Conservation (phyloP, 306 rosid genomes). For the Cucurbita maxima region DNA sequence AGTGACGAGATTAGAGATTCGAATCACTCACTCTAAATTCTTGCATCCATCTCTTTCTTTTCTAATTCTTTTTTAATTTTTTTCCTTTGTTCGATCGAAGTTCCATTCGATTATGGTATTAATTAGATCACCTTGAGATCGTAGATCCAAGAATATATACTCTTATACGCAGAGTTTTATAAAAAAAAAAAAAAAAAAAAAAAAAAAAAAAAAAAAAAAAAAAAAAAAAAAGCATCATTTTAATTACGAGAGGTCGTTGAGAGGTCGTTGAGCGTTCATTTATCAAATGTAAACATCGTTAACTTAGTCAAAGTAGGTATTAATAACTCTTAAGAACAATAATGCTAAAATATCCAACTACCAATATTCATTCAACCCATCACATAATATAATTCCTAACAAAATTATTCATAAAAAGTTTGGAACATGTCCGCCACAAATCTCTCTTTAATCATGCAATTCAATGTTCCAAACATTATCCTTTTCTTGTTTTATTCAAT, state of each 20-base stretch:
- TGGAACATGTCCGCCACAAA: neutral
- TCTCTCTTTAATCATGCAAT: neutral
- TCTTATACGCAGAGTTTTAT: too few relatives aligned
- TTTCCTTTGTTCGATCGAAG: too few relatives aligned
- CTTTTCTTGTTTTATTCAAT: neutral
- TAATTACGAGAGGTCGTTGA: neutral
- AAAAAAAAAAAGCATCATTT: too few relatives aligned
- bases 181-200: too few relatives aligned
- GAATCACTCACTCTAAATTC: too few relatives aligned
- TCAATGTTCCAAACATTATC: neutral
- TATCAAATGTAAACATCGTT: neutral
- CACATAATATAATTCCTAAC: neutral
- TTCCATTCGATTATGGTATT: too few relatives aligned
- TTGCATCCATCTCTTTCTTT: neutral
- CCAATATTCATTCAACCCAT: constrained; percentile 2
- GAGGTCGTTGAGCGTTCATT: neutral
- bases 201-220: too few relatives aligned
- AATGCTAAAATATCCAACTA: neutral
- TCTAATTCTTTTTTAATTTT: neutral
- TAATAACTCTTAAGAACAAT: neutral
- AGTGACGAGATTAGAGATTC: too few relatives aligned
- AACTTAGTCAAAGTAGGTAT: neutral
- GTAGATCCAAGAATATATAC: too few relatives aligned
- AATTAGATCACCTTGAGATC: too few relatives aligned
- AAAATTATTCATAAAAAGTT: neutral